Evolutionary conservation across 1,139 yeast species (phyloP).

Genomic region (Magnusiomyces ingens): DNA sequence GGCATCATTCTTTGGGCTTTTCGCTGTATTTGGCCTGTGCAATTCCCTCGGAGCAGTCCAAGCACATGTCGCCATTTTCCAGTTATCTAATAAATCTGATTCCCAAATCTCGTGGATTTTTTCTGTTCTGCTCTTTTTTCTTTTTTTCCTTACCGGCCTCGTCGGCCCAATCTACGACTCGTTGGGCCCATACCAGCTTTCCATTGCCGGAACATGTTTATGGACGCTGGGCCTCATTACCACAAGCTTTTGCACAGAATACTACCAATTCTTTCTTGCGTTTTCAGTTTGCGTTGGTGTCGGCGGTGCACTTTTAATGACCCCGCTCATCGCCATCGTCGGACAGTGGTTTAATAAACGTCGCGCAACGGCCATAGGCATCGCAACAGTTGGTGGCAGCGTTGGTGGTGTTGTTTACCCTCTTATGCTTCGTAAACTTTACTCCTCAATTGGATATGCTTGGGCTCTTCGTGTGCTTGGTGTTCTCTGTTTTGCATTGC

Average conservation of each 20-base stretch:
- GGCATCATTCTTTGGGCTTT: slow-evolving; percentile 59
- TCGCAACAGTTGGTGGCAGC: slow-evolving; percentile 63
- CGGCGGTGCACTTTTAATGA: slow-evolving; percentile 53
- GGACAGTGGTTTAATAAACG: slow-evolving; percentile 56
- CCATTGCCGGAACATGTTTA: slow-evolving; percentile 42
- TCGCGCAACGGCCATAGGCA: slow-evolving; percentile 55
- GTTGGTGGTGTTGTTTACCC: slow-evolving; percentile 63
- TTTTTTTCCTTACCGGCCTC: slow-evolving; percentile 49
- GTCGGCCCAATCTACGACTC: slow-evolving; percentile 59
- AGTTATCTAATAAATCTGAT: slow-evolving; percentile 40
- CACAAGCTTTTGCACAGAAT: slow-evolving; percentile 46
- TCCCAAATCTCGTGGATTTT: slow-evolving; percentile 62
- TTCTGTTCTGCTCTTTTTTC: slow-evolving; percentile 50
- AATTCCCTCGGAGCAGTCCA: slow-evolving; percentile 67
- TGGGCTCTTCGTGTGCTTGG: slow-evolving; percentile 54
- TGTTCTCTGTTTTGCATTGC: slow-evolving; percentile 36
- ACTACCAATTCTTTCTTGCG: slow-evolving; percentile 54
- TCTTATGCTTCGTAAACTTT: slow-evolving; percentile 48
- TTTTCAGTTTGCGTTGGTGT: slow-evolving; percentile 51
- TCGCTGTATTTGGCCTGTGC: slow-evolving; percentile 58
- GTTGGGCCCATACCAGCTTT: slow-evolving; percentile 47
- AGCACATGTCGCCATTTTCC: slow-evolving; percentile 55
- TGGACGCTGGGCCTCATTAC: slow-evolving; percentile 48
- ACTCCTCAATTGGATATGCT: slow-evolving; percentile 43
- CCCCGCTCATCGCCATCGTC: slow-evolving; percentile 53